Base-by-base conservation (phyloP, 352 stramenopile species). In the Globisporangium carolinianum region DNA sequence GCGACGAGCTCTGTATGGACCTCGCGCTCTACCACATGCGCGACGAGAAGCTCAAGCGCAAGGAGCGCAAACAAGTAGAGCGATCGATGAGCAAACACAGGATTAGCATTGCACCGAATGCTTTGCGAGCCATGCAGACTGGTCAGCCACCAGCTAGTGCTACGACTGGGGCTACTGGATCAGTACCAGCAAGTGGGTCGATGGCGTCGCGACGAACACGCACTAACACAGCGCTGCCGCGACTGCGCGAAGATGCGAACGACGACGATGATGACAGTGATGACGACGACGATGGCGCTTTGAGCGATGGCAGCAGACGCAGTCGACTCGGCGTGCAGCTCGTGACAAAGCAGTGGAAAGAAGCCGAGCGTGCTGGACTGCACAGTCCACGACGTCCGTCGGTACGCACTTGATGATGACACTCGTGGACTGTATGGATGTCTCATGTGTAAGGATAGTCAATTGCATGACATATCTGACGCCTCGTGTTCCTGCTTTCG, bases 1-100 rank as follows among this genome's bases (percentile, higher is more conserved):
- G 81, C 14, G 80, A 94, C 53, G 79, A 89, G 51, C 67, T 94
- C 24, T 94, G 84, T 65, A 88, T 92, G 79, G 73, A 89, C 42
- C 68, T 89, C 17, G 61, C 73, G 41, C 64, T 66, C 11, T 91
- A 91, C 56, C 66, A 77, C 65, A 89, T 87, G 81, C 53, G 77
- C 12, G 75, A 84, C 17, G 75, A 87, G 47, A 86, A 80, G 58
- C 56, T 71, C 45, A 87, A 91, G 55, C 73, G 79, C 49, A 60
- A 61, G 2, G 63, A 75, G 42, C 47, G 74, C 37, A 67, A 73
- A 45, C 61, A 82, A 8, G 51, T 68, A 41, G 64, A 63, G 24
- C 71, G 78, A 9, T 67, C 54, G 12, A 64, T 66, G 55, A 87
- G 72, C 57, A 66, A 65, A 41, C 75, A 88, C 53, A 77, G 77